Conservation (phyloP, 805 yeast genomes). For the Ascoidea rubescens region DNA sequence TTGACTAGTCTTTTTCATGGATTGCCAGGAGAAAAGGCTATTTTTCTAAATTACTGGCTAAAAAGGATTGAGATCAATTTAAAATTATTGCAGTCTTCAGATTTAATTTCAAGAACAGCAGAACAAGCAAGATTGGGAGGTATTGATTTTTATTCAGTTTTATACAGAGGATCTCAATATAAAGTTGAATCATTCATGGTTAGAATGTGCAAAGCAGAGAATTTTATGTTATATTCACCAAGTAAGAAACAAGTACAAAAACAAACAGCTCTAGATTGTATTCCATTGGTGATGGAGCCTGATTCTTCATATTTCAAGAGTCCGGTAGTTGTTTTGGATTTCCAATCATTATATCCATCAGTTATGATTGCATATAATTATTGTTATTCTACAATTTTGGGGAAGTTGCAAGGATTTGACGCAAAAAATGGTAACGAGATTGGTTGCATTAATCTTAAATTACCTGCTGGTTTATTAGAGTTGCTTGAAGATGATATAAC, state of each 20-base stretch:
- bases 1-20: slow-evolving; percentile 34
- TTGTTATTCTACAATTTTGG: slow-evolving; percentile 65
- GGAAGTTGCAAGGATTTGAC: slow-evolving; percentile 40
- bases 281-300: slow-evolving; percentile 92
- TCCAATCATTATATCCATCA: slow-evolving; percentile 90
- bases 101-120: slow-evolving; percentile 52
- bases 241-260: slow-evolving; percentile 66
- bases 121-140: slow-evolving; percentile 84
- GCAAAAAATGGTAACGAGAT: slow-evolving; percentile 28
- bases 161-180: slow-evolving; percentile 85
- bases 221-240: slow-evolving; percentile 63
- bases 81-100: slow-evolving; percentile 42
- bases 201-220: slow-evolving; percentile 66
- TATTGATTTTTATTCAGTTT: slow-evolving; percentile 76
- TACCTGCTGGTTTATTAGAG: slow-evolving; percentile 44
- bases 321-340: slow-evolving; percentile 83
- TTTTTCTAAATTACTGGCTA: slow-evolving; percentile 32
- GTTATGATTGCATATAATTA: slow-evolving; percentile 83
- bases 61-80: slow-evolving; percentile 27
- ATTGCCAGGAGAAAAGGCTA: slow-evolving; percentile 14
- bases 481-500: slow-evolving; percentile 38
- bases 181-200: slow-evolving; percentile 79
- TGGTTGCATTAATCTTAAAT: slow-evolving; percentile 37
- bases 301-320: slow-evolving; percentile 71
- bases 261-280: slow-evolving; percentile 75